Conservation (phyloP, 805 yeast species). For the Candida chauliodis region DNA sequence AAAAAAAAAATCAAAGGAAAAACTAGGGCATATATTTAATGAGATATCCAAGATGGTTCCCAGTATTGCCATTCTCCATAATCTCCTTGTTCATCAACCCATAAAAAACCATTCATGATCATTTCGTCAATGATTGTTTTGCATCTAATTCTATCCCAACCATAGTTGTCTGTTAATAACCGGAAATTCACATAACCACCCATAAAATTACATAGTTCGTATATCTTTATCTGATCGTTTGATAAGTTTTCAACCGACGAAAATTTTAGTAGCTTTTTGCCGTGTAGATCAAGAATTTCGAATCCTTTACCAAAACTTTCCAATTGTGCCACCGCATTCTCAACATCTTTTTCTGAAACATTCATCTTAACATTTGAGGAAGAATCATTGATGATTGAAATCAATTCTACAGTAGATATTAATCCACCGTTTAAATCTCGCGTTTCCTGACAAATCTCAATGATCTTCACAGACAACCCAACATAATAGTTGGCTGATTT, state of each 20-base stretch:
- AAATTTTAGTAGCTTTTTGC: slow-evolving; percentile 48
- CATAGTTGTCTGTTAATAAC: slow-evolving; percentile 66
- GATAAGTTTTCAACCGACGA: slow-evolving; percentile 28
- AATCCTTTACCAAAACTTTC: slow-evolving; percentile 67
- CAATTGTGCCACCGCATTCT: slow-evolving; percentile 49
- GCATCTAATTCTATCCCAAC: slow-evolving; percentile 67
- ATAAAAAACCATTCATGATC: slow-evolving; percentile 76
- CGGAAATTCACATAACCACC: slow-evolving; percentile 68
- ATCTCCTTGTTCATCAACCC: slow-evolving; percentile 67
- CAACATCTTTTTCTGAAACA: slow-evolving; percentile 49
- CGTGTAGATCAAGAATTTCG: slow-evolving; percentile 56
- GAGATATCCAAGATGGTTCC: slow-evolving; percentile 71
- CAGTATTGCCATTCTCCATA: slow-evolving; percentile 50
- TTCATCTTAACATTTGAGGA: slow-evolving; percentile 25
- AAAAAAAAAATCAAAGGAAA: slow-evolving; percentile 25
- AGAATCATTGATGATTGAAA: slow-evolving; percentile 23
- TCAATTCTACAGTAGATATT: slow-evolving; percentile 50
- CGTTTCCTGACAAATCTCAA: slow-evolving; percentile 72
- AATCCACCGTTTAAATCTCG: slow-evolving; percentile 80
- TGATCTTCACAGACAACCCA: slow-evolving; percentile 68
- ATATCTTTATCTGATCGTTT: slow-evolving; percentile 64
- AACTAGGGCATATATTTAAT: slow-evolving; percentile 3
- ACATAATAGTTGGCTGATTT: slow-evolving; percentile 53
- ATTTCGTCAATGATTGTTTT: slow-evolving; percentile 67
- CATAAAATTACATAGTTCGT: slow-evolving; percentile 71